Evolutionary conservation across 768 basidiomycete species (phyloP), one percentile per base, ranked within the genome.

Genomic region (Mycena rebaudengoi): DNA sequence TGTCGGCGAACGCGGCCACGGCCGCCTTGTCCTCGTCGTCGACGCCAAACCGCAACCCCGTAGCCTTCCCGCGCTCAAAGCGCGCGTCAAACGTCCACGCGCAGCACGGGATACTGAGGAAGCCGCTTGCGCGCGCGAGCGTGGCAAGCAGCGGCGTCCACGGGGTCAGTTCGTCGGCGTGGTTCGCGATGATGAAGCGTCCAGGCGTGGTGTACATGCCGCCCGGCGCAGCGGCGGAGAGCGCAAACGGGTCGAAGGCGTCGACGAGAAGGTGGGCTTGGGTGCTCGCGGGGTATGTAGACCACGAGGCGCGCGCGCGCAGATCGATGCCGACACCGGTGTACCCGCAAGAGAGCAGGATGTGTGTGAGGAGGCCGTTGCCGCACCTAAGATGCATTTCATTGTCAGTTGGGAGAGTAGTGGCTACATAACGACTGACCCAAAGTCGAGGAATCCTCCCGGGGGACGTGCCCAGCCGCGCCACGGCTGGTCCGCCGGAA

Each of bases 161-260:
- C 0, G 97, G 97, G 23, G 96, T 96, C 18, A 99, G 82, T 69
- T 99, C 97, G 78, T 99, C 97, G 0, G 96, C 92, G 75, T 99
- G 97, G 78, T 98, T 98, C 10, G 93, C 95, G 50, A 99, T 91
- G 60, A 99, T 77, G 77, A 98, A 99, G 3, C 82, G 76, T 1
- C 83, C 87, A 0, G 80, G 78, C 20, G 69, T 74, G 70, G 81
- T 73, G 63, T 75, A 80, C 11, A 64, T 65, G 37, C 66, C 45
- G 0, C 65, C 54, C 37, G 57, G 11, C 8, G 68, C 67, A 16
- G 49, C 49, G 8, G 50, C 23, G 56, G 46, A n/a, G 66, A 63
- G 35, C 18, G 68, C 28, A 21, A 75, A 84, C 0, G 95, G 94
- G 67, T 96, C 85, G 67, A 98, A 85, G 0, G 93, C 84, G 64